These are phyloP conservation scores for Leucocoprinus birnbaumii DNA, from an alignment of 768 basidiomycete species.

Conservation along the genomic window DNA sequence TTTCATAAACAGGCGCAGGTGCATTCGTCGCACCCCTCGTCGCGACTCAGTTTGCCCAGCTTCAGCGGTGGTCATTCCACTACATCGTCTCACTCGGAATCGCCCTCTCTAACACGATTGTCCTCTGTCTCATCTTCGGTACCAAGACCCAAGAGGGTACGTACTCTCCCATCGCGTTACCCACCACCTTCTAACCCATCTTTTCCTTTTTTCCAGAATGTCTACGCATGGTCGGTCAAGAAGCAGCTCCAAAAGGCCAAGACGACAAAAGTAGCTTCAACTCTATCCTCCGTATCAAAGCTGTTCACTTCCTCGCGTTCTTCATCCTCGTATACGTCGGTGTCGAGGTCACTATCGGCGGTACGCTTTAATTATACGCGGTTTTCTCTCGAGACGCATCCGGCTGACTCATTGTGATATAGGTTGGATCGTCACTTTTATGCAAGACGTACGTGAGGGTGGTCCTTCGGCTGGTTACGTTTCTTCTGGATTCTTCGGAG, in stretches of 20 bases:
- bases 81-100: conserved; percentile 70
- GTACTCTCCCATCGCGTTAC: conserved; percentile 1
- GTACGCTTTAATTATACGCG: conserved; percentile 18
- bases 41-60: conserved; percentile 75
- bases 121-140: conserved; percentile 61
- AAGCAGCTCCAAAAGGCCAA: conserved; percentile 29
- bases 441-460: conserved; percentile 31
- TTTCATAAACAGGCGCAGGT: conserved; percentile 60
- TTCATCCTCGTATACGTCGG: conserved; percentile 70
- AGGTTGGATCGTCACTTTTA: conserved; percentile 75
- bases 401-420: conserved; percentile 13
- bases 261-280: conserved; percentile 39
- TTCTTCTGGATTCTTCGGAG: conserved; percentile 50
- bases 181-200: neutral
- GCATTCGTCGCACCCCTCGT: conserved; percentile 71
- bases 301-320: conserved; percentile 60
- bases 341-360: conserved; percentile 59
- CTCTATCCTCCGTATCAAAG: conserved; percentile 49
- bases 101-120: conserved; percentile 50
- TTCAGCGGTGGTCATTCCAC: conserved; percentile 72
- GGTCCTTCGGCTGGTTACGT: conserved; percentile 46
- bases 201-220: conserved; percentile 38
- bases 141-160: conserved; percentile 68
- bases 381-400: neutral
- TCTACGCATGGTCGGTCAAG: conserved; percentile 50